Conservation (phyloP, 1,139 yeast genomes). For the Hyphopichia burtonii region DNA sequence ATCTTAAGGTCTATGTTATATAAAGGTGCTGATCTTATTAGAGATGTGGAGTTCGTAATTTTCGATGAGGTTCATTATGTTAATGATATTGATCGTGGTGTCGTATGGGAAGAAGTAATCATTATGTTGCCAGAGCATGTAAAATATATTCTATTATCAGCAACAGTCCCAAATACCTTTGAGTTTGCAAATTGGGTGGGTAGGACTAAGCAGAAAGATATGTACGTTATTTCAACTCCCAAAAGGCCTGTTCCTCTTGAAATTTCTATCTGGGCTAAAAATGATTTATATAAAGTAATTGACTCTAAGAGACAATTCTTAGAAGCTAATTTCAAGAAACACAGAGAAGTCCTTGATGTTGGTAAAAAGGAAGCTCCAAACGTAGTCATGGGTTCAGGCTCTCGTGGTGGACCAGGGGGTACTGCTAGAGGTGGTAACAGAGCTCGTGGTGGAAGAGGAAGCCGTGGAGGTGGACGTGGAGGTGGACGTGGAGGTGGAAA, state of each 20-base stretch:
- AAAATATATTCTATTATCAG: conserved; percentile 82
- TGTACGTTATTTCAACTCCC: conserved; percentile 92
- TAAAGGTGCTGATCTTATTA: conserved; percentile 91
- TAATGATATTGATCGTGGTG: conserved; percentile 96
- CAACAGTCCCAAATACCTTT: conserved; percentile 95
- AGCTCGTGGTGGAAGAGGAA: conserved; percentile 26
- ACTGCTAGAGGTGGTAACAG: conserved; percentile 43
- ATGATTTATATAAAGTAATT: conserved; percentile 65
- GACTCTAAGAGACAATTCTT: conserved; percentile 70
- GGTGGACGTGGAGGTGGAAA: conserved; percentile 31
- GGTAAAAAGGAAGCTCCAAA: conserved; percentile 30
- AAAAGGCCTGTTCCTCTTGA: conserved; percentile 95
- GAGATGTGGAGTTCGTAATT: conserved; percentile 96
- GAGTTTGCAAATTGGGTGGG: conserved; percentile 99
- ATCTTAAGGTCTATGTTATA: conserved; percentile 92
- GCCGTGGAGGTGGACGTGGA: conserved; percentile 18
- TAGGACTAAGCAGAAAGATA: conserved; percentile 91
- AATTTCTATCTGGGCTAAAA: conserved; percentile 76
- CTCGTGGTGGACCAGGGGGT: conserved; percentile 47
- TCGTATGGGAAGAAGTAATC: conserved; percentile 98
- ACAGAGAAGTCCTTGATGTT: conserved; percentile 51
- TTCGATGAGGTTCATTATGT: conserved; percentile 98
- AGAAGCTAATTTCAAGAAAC: conserved; percentile 63
- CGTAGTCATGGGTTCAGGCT: conserved; percentile 40
- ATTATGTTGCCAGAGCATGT: conserved; percentile 96